Percentiles rank a stretch among this genome's conserved stretches.
These are phyloP conservation scores for Schrenkiella parvula DNA, from an alignment of 345 rosid genomes.

Conservation along the genomic window DNA sequence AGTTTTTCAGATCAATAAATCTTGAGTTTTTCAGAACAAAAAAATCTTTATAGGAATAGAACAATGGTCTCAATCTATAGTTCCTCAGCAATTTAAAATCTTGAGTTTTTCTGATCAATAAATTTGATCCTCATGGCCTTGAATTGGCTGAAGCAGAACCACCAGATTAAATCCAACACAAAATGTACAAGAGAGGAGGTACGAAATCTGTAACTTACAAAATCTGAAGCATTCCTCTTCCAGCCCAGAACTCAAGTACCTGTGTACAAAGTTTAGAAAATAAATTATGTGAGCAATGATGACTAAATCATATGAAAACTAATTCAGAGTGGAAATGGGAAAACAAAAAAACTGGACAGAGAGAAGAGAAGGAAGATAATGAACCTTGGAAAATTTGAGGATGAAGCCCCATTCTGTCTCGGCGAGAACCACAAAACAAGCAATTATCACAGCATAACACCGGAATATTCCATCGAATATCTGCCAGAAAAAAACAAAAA, in stretches of 20 bases:
- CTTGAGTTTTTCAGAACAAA: not conserved
- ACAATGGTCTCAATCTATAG: not conserved
- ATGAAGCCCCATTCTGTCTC: constrained; percentile 94
- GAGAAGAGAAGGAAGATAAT: not conserved
- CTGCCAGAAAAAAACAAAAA: constrained; percentile 31
- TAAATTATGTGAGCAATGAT: no score
- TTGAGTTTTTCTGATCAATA: not conserved
- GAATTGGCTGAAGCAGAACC: not conserved
- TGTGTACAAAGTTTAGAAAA: no score
- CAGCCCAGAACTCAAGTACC: constrained; percentile 91
- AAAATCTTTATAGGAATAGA: not conserved
- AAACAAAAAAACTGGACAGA: not conserved
- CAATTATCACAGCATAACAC: constrained; percentile 80
- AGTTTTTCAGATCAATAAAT: no score
- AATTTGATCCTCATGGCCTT: not conserved
- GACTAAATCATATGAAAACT: no score
- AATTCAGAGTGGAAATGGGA: no score
- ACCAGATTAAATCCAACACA: not conserved
- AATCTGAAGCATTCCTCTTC: constrained; percentile 98
- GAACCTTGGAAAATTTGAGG: constrained; percentile 65
- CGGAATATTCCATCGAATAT: constrained; percentile 89
- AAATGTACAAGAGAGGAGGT: not conserved
- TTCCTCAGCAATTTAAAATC: not conserved
- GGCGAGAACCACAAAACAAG: constrained; percentile 59
- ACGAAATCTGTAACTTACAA: constrained; percentile 56